A percentile compares a stretch with the other conserved stretches of the same genome.
Evolutionary conservation across 139 green algal genomes (phyloP).

Genomic region (Coccomyxa sp.): DNA sequence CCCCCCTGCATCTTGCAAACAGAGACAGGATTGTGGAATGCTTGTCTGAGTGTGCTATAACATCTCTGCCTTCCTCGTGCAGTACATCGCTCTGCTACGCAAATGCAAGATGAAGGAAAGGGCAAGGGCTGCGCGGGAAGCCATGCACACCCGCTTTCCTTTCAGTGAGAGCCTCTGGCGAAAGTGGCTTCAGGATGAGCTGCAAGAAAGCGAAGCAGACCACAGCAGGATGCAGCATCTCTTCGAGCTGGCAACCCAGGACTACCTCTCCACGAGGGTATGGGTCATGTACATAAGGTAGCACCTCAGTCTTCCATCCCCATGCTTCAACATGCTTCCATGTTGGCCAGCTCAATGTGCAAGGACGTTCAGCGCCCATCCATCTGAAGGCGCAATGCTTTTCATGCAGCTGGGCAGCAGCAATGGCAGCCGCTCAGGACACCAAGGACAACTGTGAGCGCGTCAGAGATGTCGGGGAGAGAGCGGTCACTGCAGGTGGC

Average conservation of each 20-base stretch:
- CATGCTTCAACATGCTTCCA: no score
- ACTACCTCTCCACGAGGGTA: constrained; percentile 74
- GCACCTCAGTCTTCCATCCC: no score
- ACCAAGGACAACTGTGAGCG: not conserved
- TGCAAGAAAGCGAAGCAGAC: constrained; percentile 26
- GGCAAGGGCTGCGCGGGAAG: constrained; percentile 48
- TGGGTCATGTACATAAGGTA: constrained; percentile 65
- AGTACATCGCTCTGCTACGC: constrained; percentile 58
- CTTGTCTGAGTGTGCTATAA: no score
- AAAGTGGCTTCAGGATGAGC: constrained; percentile 78
- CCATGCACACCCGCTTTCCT: constrained; percentile 65
- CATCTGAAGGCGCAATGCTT: no score
- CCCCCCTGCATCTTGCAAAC: no score
- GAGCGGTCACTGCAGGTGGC: constrained; percentile 55
- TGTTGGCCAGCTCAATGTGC: no score
- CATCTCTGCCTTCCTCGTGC: no score
- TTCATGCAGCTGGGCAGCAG: no score
- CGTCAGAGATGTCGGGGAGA: constrained; percentile 51
- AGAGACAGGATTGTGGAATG: no score
- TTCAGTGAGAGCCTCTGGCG: constrained; percentile 75
- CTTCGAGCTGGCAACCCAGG: constrained; percentile 43
- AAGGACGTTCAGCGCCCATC: no score
- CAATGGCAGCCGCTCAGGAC: no score
- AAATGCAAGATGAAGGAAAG: constrained; percentile 46
- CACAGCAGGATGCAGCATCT: constrained; percentile 38